Evolutionary conservation across 2,329 filamentous ascomycete species (phyloP).

Genomic region (Pseudogymnoascus sp.): DNA sequence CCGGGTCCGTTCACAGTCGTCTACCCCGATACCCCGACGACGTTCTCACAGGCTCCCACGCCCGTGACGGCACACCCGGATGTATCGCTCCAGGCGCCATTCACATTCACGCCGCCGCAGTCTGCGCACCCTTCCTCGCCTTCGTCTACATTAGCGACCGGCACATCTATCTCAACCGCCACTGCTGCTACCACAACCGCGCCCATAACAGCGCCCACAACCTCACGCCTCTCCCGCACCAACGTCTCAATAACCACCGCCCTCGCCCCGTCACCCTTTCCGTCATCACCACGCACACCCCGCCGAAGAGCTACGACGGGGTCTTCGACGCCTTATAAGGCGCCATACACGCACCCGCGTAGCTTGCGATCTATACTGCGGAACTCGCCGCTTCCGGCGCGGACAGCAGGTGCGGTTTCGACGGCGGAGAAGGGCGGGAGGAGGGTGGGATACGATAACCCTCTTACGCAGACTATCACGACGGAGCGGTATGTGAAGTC

Average conservation of each 20-base stretch:
- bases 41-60: conserved; percentile 15
- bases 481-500: conserved; percentile 54
- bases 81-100: conserved; percentile 15
- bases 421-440: conserved; percentile 40
- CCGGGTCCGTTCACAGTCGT: conserved; percentile 25
- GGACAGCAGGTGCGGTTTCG: conserved; percentile 39
- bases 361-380: conserved; percentile 55
- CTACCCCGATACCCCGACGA: conserved; percentile 27
- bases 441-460: conserved; percentile 53
- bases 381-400: conserved; percentile 54
- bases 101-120: conserved; percentile 27
- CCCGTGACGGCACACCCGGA: conserved; percentile 17
- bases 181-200: not conserved
- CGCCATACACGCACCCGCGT: conserved; percentile 51
- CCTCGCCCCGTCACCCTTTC: conserved; percentile 15
- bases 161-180: conserved; percentile 18
- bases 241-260: not conserved
- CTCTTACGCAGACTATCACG: conserved; percentile 54
- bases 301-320: conserved; percentile 32
- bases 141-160: conserved; percentile 17
- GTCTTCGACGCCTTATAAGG: conserved; percentile 14
- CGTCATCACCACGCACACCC: conserved; percentile 30
- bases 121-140: conserved; percentile 23
- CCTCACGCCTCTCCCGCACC: not conserved
- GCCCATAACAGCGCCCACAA: not conserved